These are phyloP conservation scores for Teunomyces cretensis DNA, from an alignment of 805 yeast genomes.

Conservation along the genomic window DNA sequence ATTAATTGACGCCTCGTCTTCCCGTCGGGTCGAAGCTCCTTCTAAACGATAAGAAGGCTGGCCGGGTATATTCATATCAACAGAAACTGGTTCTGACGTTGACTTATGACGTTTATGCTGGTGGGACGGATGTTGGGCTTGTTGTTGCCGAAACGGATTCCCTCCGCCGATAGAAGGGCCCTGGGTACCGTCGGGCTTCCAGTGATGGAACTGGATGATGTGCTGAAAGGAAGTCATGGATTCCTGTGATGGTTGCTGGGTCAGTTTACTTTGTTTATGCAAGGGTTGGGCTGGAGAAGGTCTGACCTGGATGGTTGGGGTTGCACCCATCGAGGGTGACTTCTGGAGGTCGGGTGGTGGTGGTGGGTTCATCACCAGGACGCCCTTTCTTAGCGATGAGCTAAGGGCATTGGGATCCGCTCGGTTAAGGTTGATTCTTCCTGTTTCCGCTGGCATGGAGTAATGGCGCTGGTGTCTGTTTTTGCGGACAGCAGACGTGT, in stretches of 20 bases:
- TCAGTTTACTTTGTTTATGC: slow-evolving; percentile 29
- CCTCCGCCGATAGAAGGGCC: slow-evolving; percentile 9
- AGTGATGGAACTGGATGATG: slow-evolving; percentile 56
- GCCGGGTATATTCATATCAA: slow-evolving; percentile 23
- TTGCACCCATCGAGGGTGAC: slow-evolving; percentile 22
- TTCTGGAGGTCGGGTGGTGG: slow-evolving; percentile 5
- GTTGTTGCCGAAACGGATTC: slow-evolving; percentile 10
- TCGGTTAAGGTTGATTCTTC: slow-evolving; percentile 1
- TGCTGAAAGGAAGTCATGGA: slow-evolving; percentile 50
- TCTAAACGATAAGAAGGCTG: neutral
- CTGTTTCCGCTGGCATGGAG: slow-evolving; percentile 39
- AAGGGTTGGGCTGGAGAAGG: slow-evolving; percentile 44
- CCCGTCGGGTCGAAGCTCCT: neutral
- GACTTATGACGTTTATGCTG: slow-evolving; percentile 41
- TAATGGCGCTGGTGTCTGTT: slow-evolving; percentile 39
- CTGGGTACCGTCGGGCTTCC: slow-evolving; percentile 46
- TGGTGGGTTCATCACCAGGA: neutral
- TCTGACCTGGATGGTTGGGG: slow-evolving; percentile 41
- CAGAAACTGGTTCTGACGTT: slow-evolving; percentile 14
- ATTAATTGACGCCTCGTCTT: neutral
- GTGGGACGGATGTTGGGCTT: slow-evolving; percentile 7
- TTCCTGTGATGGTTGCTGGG: slow-evolving; percentile 39
- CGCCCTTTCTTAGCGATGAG: neutral
- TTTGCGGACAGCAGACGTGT: slow-evolving; percentile 10
- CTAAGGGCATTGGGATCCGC: neutral